Conservation (phyloP, 1,139 yeast species). For the Yueomyces sp. region DNA sequence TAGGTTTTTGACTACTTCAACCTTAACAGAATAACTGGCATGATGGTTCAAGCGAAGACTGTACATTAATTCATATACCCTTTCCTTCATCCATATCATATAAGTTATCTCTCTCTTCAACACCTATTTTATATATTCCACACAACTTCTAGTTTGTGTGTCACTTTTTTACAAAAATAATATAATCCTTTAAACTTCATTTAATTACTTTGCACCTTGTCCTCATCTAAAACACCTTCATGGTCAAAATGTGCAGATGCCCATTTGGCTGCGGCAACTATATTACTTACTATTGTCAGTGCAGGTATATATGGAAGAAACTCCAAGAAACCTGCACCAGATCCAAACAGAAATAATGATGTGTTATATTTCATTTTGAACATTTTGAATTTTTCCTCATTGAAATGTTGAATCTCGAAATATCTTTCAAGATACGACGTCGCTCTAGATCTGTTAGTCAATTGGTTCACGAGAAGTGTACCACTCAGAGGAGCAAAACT, state of each 20-base stretch:
- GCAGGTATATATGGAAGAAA: constrained; percentile 21
- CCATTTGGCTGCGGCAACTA: constrained; percentile 23
- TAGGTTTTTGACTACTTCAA: too few relatives aligned
- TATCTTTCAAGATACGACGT: constrained; percentile 13
- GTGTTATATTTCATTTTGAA: constrained; percentile 15
- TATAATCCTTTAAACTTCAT: too few relatives aligned
- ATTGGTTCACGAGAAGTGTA: constrained; percentile 15
- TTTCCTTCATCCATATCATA: too few relatives aligned
- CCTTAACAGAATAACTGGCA: too few relatives aligned
- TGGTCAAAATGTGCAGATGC: constrained; percentile 3
- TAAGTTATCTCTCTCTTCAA: too few relatives aligned
- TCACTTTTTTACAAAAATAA: too few relatives aligned
- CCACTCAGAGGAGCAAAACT: constrained; percentile 18
- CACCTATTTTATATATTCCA: too few relatives aligned
- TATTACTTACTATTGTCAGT: constrained; percentile 19
- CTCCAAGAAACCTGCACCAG: constrained; percentile 22
- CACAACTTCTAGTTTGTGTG: too few relatives aligned
- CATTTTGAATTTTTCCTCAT: constrained; percentile 5
- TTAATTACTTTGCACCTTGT: too few relatives aligned
- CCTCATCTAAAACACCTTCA: constrained; percentile 1
- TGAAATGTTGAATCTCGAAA: constrained; percentile 8
- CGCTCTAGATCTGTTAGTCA: constrained; percentile 16
- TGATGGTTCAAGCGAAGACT: too few relatives aligned
- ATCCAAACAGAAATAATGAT: constrained; percentile 20
- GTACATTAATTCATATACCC: too few relatives aligned